phyloP scores from a whole-genome alignment of 371 early-diverging fungal genomes.

The Rhizopus microsporus region DNA sequence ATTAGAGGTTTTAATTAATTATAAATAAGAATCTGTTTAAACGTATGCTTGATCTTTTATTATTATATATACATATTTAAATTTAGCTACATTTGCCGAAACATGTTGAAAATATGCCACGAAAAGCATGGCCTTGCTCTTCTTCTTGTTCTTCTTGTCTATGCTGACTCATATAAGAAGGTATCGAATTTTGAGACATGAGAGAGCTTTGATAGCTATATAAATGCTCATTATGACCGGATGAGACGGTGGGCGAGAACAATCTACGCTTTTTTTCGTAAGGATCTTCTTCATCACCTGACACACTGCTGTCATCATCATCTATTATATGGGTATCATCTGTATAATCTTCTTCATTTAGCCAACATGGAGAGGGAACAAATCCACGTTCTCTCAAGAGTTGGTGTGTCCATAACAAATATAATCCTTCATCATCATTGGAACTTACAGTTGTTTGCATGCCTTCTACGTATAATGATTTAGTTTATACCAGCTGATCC shows the following conservation, averaged over 20 bases:
- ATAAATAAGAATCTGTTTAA: too few species aligned
- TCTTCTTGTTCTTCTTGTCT: too few species aligned
- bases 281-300: slow-evolving; percentile 9
- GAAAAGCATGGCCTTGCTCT: too few species aligned
- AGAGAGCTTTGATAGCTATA: not conserved
- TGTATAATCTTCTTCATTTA: slow-evolving; percentile 12
- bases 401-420: slow-evolving; percentile 42
- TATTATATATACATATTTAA: too few species aligned
- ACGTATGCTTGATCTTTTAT: too few species aligned
- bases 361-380: slow-evolving; percentile 20
- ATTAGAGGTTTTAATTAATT: too few species aligned
- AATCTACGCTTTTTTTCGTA: not conserved
- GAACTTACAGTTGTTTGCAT: slow-evolving; percentile 9
- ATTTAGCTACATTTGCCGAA: too few species aligned
- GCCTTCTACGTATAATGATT: too few species aligned
- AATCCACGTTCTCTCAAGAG: slow-evolving; percentile 36
- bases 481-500: too few species aligned
- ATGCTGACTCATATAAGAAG: too few species aligned
- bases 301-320: slow-evolving; percentile 2
- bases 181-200: not conserved
- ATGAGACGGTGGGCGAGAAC: not conserved
- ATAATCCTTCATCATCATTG: slow-evolving; percentile 39
- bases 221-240: not conserved
- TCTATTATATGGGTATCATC: not conserved
- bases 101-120: too few species aligned